Conservation (phyloP, 2,329 filamentous ascomycete species). For the Metarhizium robertsii region DNA sequence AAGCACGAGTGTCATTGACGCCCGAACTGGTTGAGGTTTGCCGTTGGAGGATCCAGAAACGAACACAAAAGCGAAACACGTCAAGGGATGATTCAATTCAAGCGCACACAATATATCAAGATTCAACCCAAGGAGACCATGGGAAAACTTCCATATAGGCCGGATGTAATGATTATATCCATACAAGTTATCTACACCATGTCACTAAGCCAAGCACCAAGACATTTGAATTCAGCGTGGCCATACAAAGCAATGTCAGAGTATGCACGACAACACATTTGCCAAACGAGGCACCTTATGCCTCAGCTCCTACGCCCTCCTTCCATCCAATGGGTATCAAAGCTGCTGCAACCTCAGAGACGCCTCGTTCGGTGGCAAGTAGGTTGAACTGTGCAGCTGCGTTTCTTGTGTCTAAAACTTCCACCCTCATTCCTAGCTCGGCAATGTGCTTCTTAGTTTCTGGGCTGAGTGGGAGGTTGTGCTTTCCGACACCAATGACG, state of each 20-base stretch:
- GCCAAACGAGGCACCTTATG: background rate
- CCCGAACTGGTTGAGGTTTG: too few species aligned
- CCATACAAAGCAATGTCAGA: background rate
- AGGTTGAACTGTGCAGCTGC: slow-evolving; percentile 92
- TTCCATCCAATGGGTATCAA: slow-evolving; percentile 80
- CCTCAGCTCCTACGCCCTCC: slow-evolving; percentile 41
- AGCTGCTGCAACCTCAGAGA: slow-evolving; percentile 76
- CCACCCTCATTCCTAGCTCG: slow-evolving; percentile 71
- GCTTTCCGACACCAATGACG: slow-evolving; percentile 75
- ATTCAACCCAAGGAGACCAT: too few species aligned
- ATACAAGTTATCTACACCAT: too few species aligned
- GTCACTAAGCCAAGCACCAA: too few species aligned
- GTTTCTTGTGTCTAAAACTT: slow-evolving; percentile 87
- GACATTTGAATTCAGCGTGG: too few species aligned
- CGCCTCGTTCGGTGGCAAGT: slow-evolving; percentile 85
- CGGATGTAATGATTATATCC: too few species aligned
- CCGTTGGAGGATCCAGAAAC: too few species aligned
- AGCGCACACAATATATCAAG: too few species aligned
- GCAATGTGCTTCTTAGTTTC: slow-evolving; percentile 64
- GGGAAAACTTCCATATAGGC: too few species aligned
- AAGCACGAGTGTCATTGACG: too few species aligned
- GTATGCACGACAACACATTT: background rate
- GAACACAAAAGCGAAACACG: too few species aligned
- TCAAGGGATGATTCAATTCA: too few species aligned
- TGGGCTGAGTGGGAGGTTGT: slow-evolving; percentile 67